Evolutionary conservation across 1,284 basidiomycete genomes (phyloP), one percentile per base, ranked within the genome.

Genomic region (Boletellus dicymbophilus): DNA sequence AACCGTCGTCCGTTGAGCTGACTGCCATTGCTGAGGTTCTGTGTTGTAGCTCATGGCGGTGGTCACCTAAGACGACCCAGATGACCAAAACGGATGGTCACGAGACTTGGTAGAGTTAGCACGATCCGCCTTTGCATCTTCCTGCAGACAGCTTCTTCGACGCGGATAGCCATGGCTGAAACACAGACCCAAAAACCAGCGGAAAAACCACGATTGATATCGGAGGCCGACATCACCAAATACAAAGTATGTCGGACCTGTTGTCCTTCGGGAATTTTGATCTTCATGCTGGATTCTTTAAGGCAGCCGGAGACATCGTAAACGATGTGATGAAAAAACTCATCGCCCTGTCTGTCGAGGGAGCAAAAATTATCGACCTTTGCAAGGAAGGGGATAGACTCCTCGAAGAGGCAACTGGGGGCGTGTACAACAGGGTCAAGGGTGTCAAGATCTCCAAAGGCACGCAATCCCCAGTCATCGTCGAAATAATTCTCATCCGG

Each of bases 371-470:
- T 62, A 79, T 96, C 69, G 94, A 98, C 74, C 82, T 98, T 47
- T 95, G 92, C 72, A 72, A 90, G 55, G 87, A 93, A 73, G 95
- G 95, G 55, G 95, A 98, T 80, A 91, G 89, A 72, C 82, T 94
- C 66, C 77, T 98, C 67, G 90, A 94, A 71, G 82, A 91, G 56
- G 90, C 88, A 62, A 90, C 92, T 20, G 82, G 81, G 49, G 83
- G 81, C 37, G 89, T 98, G 48, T 97, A 90, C 79, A 98, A 95
- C 81, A 95, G 95, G 74, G 82, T 90, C 62, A 93, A 93, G 73
- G 90, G 90, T 59, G 84, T 85, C 66, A 94, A 93, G 77, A 80
- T 95, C 53, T 63, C 74, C 72, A 97, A 97, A 76, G 95, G 95
- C 88, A 60, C 58, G 84, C n/a, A n/a, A n/a, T n/a, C n/a, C n/a